Conservation (phyloP, 306 rosid genomes). For the Sphenostylis stenocarpa region DNA sequence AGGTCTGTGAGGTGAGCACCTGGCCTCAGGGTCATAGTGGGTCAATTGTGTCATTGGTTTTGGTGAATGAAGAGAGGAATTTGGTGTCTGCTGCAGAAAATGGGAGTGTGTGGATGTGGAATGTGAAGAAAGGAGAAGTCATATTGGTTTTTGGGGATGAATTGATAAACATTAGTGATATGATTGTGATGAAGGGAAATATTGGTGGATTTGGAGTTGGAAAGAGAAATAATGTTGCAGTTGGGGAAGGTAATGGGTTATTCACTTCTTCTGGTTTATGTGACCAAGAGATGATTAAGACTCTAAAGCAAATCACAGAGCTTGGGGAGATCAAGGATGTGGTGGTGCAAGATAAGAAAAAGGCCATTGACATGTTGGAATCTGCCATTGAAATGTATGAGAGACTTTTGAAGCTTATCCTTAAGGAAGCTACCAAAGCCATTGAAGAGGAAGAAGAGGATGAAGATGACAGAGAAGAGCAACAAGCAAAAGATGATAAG, state of each 20-base stretch:
- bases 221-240: background rate
- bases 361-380: slow-evolving; percentile 65
- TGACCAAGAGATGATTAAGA: slow-evolving; percentile 30
- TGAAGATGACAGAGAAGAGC: background rate
- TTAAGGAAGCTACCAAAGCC: slow-evolving; percentile 52
- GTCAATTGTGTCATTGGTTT: slow-evolving; percentile 44
- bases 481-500: background rate
- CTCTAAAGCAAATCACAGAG: slow-evolving; percentile 34
- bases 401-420: slow-evolving; percentile 68
- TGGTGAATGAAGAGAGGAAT: slow-evolving; percentile 51
- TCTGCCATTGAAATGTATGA: slow-evolving; percentile 62
- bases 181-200: slow-evolving; percentile 44
- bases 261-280: slow-evolving; percentile 15
- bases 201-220: background rate
- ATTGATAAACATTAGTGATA: slow-evolving; percentile 49
- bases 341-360: slow-evolving; percentile 44
- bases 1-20: slow-evolving; percentile 19
- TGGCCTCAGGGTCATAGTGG: slow-evolving; percentile 47
- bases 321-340: slow-evolving; percentile 32
- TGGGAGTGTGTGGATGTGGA: slow-evolving; percentile 68
- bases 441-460: background rate
- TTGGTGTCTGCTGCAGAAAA: slow-evolving; percentile 73
- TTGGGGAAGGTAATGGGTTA: background rate
- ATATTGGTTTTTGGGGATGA: slow-evolving; percentile 38
- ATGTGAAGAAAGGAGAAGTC: slow-evolving; percentile 45